phyloP scores from a whole-genome alignment of 345 rosid genomes.

The Hypericum perforatum region DNA sequence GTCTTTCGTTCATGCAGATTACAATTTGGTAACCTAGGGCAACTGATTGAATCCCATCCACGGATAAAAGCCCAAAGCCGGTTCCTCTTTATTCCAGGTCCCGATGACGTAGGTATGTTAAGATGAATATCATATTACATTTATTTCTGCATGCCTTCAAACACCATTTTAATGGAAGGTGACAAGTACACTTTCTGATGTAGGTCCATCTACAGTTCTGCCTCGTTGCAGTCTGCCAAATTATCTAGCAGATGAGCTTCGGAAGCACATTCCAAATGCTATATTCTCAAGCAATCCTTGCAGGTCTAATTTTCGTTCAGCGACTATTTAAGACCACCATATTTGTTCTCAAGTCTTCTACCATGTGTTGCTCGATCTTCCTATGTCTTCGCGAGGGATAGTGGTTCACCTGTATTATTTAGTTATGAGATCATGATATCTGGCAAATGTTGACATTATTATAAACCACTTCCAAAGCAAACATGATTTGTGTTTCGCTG shows the following conservation, averaged over 20 bases:
- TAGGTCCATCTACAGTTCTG: constrained; percentile 83
- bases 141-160: background rate
- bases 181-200: constrained; percentile 15
- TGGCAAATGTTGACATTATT: background rate
- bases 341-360: constrained; percentile 1
- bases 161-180: background rate
- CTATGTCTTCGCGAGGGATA: too few relatives aligned
- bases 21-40: constrained; percentile 77
- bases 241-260: constrained; percentile 67
- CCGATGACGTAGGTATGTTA: constrained; percentile 73
- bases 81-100: constrained; percentile 90
- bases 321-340: constrained; percentile 1
- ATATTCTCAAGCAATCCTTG: constrained; percentile 91
- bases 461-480: constrained; percentile 1
- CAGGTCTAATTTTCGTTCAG: constrained; percentile 41
- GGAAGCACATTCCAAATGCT: constrained; percentile 55
- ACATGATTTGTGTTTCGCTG: constrained; percentile 1
- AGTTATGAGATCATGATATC: background rate
- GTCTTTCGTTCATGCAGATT: constrained; percentile 21
- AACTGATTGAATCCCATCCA: constrained; percentile 60
- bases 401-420: too few relatives aligned
- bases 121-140: background rate
- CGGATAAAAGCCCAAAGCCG: constrained; percentile 67
- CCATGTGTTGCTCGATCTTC: background rate
- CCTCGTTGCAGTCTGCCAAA: constrained; percentile 77